phyloP scores from a whole-genome alignment of 169 alveolate genomes.

The Plasmodium malariae region DNA sequence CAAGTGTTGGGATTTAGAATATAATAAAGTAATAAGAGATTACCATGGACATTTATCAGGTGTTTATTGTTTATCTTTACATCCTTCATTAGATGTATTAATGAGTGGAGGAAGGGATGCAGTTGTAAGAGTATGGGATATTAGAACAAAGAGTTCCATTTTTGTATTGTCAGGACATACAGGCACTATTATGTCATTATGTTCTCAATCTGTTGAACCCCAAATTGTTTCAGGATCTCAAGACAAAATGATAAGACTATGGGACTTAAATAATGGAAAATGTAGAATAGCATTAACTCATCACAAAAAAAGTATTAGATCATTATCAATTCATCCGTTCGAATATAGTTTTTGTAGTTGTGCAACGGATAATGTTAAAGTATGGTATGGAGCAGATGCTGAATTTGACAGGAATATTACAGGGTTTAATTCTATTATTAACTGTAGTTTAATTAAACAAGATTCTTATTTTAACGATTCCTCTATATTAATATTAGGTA shows the following conservation, averaged over 20 bases:
- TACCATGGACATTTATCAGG: conserved; percentile 98
- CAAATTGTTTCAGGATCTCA: conserved; percentile 97
- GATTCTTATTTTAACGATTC: conserved; percentile 91
- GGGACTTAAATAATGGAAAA: conserved; percentile 98
- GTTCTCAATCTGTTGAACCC: conserved; percentile 96
- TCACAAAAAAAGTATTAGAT: conserved; percentile 97
- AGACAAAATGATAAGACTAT: conserved; percentile 95
- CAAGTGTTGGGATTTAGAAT: conserved; percentile 99
- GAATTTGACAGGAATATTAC: conserved; percentile 87
- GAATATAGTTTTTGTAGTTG: conserved; percentile 98
- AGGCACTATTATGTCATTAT: conserved; percentile 94
- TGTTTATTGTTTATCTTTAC: conserved; percentile 95
- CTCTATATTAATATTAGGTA: conserved; percentile 95
- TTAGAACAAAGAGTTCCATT: conserved; percentile 96
- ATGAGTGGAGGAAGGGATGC: conserved; percentile 99
- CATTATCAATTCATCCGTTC: conserved; percentile 95
- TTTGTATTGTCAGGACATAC: conserved; percentile 96
- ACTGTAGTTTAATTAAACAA: conserved; percentile 92
- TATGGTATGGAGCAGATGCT: conserved; percentile 93
- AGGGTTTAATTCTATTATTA: conserved; percentile 94
- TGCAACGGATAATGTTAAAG: conserved; percentile 97
- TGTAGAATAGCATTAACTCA: conserved; percentile 95
- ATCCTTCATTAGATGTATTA: conserved; percentile 96
- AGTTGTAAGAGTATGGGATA: conserved; percentile 99
- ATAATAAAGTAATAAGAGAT: conserved; percentile 96